Base-by-base conservation (phyloP, 768 basidiomycete species). In the Trametes coccinea region DNA sequence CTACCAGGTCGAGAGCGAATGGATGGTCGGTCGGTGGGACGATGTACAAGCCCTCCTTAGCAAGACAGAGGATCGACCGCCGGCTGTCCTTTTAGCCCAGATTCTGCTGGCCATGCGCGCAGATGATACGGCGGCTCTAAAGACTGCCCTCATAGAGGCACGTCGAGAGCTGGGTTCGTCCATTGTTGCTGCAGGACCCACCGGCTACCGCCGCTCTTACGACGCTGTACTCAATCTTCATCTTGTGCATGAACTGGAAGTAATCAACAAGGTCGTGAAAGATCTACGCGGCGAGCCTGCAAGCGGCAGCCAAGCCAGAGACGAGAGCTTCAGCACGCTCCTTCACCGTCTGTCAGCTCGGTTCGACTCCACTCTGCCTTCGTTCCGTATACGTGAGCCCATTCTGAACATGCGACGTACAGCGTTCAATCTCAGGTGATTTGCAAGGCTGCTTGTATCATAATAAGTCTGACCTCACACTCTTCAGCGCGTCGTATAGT, bases 1-100 rank as follows among this genome's bases (percentile, higher is more conserved):
- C 0, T 98, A 93, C 70, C 91, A 93, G 67, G 86, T 91, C 10
- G 95, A 99, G 77, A 92, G 94, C 62, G 92, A 93, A 1, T 96
- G 95, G 89, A 95, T 95, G 84, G 89, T 94, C 37, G 91, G 93
- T 5, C 93, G 95, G 65, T 98, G 95, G 95, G 80, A 83, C 2
- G 89, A 90, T 53, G 90, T 99, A 14, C 80, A 85, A 53, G 74
- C 76, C 16, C 78, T 92, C 45, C 81, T 87, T 22, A 76, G 79
- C 41, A 77, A 75, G 31, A 77, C 80, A 16, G 74, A 80, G n/a
- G 72, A 76, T 11, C 78, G 82, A 22, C 80, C 83, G 0, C 79
- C 93, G 0, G 81, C 89, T 30, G 79, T 88, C 37, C 84, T 88
- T 40, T 87, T 95, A 55, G 95, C 89, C 4, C 82, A 86, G 31